Conservation (phyloP, 73 alveolate genomes). For the Strombidium stylifer region DNA sequence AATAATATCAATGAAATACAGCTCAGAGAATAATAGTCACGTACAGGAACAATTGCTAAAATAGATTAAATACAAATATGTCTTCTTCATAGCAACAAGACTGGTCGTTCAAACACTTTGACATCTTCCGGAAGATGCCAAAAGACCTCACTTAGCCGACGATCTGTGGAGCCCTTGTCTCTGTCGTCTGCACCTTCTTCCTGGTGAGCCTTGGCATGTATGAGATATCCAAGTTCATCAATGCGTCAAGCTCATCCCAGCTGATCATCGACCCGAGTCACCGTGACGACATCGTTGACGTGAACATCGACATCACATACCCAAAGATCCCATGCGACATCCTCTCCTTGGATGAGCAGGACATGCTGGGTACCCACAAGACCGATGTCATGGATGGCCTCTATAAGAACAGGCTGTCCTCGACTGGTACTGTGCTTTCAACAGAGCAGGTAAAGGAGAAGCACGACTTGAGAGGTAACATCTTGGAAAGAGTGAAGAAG, state of each 20-base stretch:
- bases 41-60: no score
- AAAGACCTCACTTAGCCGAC: conserved; percentile 93
- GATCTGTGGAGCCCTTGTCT: conserved; percentile 91
- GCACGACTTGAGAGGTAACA: conserved; percentile 31
- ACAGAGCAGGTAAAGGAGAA: conserved; percentile 1
- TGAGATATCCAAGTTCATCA: conserved; percentile 82
- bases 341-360: conserved; percentile 67
- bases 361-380: conserved; percentile 72
- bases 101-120: conserved; percentile 46
- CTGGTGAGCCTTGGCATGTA: conserved; percentile 83
- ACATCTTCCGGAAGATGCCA: conserved; percentile 69
- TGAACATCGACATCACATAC: conserved; percentile 68
- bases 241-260: conserved; percentile 74
- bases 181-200: conserved; percentile 80
- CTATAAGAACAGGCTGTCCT: conserved; percentile 49
- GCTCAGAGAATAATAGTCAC: no score
- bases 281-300: conserved; percentile 53
- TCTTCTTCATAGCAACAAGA: no score
- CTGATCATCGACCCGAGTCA: conserved; percentile 59
- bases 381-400: conserved; percentile 66
- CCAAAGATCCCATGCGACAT: conserved; percentile 68
- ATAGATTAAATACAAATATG: no score
- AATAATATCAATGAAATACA: no score
- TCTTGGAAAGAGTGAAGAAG: conserved; percentile 52
- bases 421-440: conserved; percentile 30